These are phyloP conservation scores for Trypanosoma congolense DNA, from an alignment of 208 protist species.

Conservation along the genomic window DNA sequence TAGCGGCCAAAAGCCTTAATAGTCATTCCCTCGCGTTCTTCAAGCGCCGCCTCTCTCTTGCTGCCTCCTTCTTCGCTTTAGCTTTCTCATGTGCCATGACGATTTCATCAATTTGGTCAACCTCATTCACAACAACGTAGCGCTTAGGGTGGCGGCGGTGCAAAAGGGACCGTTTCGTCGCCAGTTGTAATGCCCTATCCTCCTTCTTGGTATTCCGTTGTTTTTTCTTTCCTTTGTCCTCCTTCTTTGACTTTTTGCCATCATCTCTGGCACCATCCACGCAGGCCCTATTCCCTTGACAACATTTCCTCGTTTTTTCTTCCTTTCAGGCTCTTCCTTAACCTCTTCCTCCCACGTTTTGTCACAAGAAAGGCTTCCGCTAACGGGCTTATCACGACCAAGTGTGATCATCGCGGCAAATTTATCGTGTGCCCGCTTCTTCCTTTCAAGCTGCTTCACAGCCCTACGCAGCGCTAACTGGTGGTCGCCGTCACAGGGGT, in stretches of 20 bases:
- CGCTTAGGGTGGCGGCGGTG: constrained; percentile 80
- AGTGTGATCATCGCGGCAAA: constrained; percentile 67
- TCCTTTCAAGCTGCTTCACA: constrained; percentile 57
- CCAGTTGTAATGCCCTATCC: constrained; percentile 42
- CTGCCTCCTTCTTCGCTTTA: constrained; percentile 33
- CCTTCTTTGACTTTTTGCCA: constrained; percentile 17
- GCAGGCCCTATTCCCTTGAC: too few species aligned
- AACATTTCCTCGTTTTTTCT: constrained; percentile 8
- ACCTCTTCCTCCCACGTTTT: constrained; percentile 80
- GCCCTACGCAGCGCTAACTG: constrained; percentile 59
- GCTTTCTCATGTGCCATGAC: constrained; percentile 31
- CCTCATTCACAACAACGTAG: constrained; percentile 41
- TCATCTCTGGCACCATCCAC: neutral
- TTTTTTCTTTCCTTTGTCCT: constrained; percentile 29
- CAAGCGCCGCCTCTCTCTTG: constrained; percentile 36
- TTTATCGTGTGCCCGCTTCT: constrained; percentile 58
- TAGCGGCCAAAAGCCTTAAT: constrained; percentile 84
- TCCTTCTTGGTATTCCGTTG: constrained; percentile 47
- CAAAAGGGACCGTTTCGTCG: constrained; percentile 35
- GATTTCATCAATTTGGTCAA: constrained; percentile 51
- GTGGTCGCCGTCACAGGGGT: constrained; percentile 72
- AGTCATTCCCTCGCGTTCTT: constrained; percentile 52
- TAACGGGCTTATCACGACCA: constrained; percentile 38
- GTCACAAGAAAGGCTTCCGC: constrained; percentile 60
- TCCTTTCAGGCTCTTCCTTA: constrained; percentile 24